Percentiles rank a stretch among this genome's conserved stretches.
Evolutionary conservation across 2,329 filamentous ascomycete species (phyloP).

Genomic region (Fusarium denticulatum): DNA sequence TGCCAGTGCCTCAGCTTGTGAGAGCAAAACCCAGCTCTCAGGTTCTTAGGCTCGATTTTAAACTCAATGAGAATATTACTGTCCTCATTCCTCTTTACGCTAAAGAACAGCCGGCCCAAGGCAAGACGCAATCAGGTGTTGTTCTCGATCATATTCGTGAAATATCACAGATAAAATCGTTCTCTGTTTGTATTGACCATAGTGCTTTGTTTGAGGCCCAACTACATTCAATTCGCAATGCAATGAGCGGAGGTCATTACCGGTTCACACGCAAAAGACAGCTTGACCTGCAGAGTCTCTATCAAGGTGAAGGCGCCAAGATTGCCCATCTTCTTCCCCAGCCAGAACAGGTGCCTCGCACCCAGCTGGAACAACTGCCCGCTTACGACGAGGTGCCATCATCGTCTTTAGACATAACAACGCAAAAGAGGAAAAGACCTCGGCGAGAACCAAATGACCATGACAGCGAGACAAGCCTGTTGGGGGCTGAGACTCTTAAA

Average conservation of each 20-base stretch:
- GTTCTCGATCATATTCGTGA: background rate
- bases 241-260: background rate
- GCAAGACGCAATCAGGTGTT: accelerated
- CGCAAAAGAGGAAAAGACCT: background rate
- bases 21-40: background rate
- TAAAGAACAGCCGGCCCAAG: background rate
- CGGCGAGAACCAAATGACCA: background rate
- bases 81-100: background rate
- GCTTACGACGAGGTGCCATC: background rate
- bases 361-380: accelerated
- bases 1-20: background rate
- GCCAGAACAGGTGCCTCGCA: background rate
- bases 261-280: background rate
- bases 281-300: background rate
- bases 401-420: accelerated
- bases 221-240: background rate
- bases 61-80: background rate
- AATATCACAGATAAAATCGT: accelerated
- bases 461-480: background rate
- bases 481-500: too few relatives aligned
- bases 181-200: background rate
- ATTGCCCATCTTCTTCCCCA: background rate
- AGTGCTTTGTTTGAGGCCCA: background rate
- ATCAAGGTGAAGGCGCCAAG: background rate
- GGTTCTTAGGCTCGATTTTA: background rate